phyloP scores from a whole-genome alignment of 1,139 yeast species.

The Candida sojae region DNA sequence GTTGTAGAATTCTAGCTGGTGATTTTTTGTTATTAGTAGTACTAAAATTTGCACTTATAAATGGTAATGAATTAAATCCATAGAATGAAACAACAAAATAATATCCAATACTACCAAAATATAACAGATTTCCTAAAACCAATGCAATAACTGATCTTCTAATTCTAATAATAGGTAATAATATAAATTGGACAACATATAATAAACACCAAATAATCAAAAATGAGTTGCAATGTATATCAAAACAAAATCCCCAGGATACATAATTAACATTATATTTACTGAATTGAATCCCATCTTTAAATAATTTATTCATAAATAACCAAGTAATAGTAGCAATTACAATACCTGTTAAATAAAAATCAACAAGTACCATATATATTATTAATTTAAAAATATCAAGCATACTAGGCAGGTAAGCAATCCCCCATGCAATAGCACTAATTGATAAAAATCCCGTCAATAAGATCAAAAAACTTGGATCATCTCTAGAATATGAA shows the following conservation, averaged over 20 bases:
- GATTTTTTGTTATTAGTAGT: constrained; percentile 11
- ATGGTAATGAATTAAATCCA: constrained; percentile 85
- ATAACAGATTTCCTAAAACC: constrained; percentile 75
- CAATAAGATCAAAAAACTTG: constrained; percentile 76
- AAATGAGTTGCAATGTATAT: constrained; percentile 88
- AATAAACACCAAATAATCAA: constrained; percentile 76
- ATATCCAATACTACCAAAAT: constrained; percentile 69
- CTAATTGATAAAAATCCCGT: constrained; percentile 65
- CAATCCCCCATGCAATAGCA: constrained; percentile 90
- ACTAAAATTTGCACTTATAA: constrained; percentile 42
- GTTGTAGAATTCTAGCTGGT: constrained; percentile 40
- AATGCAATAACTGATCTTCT: constrained; percentile 62
- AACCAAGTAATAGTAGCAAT: constrained; percentile 77
- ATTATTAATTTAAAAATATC: constrained; percentile 65
- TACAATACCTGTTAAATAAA: constrained; percentile 66
- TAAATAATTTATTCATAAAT: constrained; percentile 63
- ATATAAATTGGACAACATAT: constrained; percentile 73
- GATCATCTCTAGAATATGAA: constrained; percentile 86
- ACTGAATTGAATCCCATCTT: constrained; percentile 36
- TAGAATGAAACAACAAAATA: constrained; percentile 81
- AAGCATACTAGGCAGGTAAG: constrained; percentile 64
- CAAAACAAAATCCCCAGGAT: constrained; percentile 95
- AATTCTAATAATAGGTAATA: constrained; percentile 69
- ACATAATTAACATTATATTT: constrained; percentile 52
- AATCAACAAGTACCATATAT: constrained; percentile 86